These are phyloP conservation scores for Bipolaris cookei DNA, from an alignment of 2,329 filamentous ascomycete genomes.

Conservation along the genomic window DNA sequence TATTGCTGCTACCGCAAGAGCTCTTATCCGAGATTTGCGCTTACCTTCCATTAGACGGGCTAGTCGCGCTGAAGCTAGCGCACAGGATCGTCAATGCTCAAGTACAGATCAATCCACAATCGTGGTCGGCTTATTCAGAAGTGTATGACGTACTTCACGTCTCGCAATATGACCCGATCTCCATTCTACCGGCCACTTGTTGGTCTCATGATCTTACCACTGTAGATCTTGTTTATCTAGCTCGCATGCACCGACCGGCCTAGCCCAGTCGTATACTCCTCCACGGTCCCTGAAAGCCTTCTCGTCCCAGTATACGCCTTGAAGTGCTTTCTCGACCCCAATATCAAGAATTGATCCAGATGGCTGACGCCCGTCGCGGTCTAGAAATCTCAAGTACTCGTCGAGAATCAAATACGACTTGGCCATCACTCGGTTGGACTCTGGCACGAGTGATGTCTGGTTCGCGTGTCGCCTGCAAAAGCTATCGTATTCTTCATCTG, in stretches of 20 bases:
- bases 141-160: neutral
- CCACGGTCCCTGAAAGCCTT: slow-evolving; percentile 10
- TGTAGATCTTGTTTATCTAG: slow-evolving; percentile 8
- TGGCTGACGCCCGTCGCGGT: neutral
- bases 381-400: slow-evolving; percentile 12
- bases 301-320: slow-evolving; percentile 7
- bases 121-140: too few relatives aligned
- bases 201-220: slow-evolving; percentile 7
- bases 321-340: slow-evolving; percentile 3
- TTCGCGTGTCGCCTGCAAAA: slow-evolving; percentile 6
- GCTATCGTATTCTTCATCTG: slow-evolving; percentile 2
- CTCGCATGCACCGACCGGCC: slow-evolving; percentile 9
- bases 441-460: neutral
- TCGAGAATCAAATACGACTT: slow-evolving; percentile 7
- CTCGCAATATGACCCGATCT: neutral
- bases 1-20: too few relatives aligned
- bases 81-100: too few relatives aligned
- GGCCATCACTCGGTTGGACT: slow-evolving; percentile 8
- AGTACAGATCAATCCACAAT: too few relatives aligned
- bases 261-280: slow-evolving; percentile 8
- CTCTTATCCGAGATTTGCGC: too few relatives aligned
- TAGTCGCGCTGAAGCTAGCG: too few relatives aligned
- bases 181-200: neutral
- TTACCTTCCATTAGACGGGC: too few relatives aligned
- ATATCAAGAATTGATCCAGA: slow-evolving; percentile 2